phyloP scores from a whole-genome alignment of 306 rosid genomes.

The Gastrolobium villosum region DNA sequence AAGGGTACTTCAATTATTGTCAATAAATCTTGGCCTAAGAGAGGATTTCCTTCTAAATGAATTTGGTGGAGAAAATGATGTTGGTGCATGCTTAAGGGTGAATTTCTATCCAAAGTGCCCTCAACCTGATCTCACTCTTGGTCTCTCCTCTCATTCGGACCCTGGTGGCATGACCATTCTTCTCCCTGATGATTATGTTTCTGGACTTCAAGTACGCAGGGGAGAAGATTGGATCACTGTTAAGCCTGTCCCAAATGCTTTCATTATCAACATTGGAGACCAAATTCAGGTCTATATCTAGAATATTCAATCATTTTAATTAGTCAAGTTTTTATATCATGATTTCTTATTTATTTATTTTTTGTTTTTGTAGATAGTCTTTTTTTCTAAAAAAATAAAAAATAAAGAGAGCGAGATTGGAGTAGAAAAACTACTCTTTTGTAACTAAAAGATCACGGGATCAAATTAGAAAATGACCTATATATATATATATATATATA shows the following conservation, averaged over 20 bases:
- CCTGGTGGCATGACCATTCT: conserved; percentile 90
- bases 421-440: too few species aligned
- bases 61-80: conserved; percentile 71
- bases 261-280: conserved; percentile 82
- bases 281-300: conserved; percentile 69
- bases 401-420: too few species aligned
- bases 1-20: conserved; percentile 60
- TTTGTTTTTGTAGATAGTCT: too few species aligned
- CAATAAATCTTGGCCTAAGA: conserved; percentile 65
- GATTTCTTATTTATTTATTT: too few species aligned
- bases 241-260: conserved; percentile 71
- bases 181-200: conserved; percentile 75
- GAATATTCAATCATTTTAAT: neutral
- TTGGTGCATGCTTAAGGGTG: conserved; percentile 80
- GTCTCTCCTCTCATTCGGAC: conserved; percentile 87
- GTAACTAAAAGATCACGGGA: too few species aligned
- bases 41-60: conserved; percentile 68
- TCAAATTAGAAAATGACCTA: too few species aligned
- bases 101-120: conserved; percentile 89
- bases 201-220: conserved; percentile 79
- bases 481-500: too few species aligned
- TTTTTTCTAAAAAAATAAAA: too few species aligned
- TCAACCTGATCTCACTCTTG: conserved; percentile 87
- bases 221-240: conserved; percentile 71
- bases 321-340: neutral